phyloP scores from a whole-genome alignment of 768 basidiomycete species.

The Boletus reticulatus region DNA sequence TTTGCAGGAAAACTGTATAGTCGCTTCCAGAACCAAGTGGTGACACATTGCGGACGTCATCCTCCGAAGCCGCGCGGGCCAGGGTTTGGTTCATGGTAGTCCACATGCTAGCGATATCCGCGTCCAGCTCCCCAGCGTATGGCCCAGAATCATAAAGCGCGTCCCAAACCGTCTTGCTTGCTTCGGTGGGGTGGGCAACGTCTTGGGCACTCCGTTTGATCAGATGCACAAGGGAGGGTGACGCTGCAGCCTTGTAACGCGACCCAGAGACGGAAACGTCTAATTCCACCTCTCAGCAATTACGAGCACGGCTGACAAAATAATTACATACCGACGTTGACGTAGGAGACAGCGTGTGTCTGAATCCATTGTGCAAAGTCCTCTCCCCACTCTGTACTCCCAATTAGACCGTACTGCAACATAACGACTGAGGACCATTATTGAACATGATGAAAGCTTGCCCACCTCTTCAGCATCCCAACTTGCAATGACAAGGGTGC shows the following conservation, averaged over 20 bases:
- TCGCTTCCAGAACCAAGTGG: slow-evolving; percentile 84
- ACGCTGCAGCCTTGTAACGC: slow-evolving; percentile 47
- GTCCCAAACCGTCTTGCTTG: slow-evolving; percentile 55
- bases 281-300: slow-evolving; percentile 16
- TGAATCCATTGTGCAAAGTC: slow-evolving; percentile 84
- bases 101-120: slow-evolving; percentile 42
- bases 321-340: slow-evolving; percentile 62
- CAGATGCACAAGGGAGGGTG: slow-evolving; percentile 66
- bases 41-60: slow-evolving; percentile 41
- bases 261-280: slow-evolving; percentile 57
- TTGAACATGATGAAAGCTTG: not conserved
- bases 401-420: slow-evolving; percentile 63
- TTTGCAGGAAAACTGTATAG: slow-evolving; percentile 88
- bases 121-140: slow-evolving; percentile 41
- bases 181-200: slow-evolving; percentile 54
- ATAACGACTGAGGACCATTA: not conserved
- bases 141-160: slow-evolving; percentile 54
- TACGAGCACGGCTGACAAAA: not conserved
- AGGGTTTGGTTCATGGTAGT: slow-evolving; percentile 31
- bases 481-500: slow-evolving; percentile 70
- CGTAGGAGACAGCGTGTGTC: slow-evolving; percentile 77
- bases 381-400: slow-evolving; percentile 92
- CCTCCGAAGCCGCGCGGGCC: slow-evolving; percentile 15
- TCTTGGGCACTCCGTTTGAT: slow-evolving; percentile 51
- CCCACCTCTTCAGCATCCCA: slow-evolving; percentile 75